These are phyloP conservation scores for Barnettozyma pratensis DNA, from an alignment of 805 yeast genomes.

Conservation along the genomic window DNA sequence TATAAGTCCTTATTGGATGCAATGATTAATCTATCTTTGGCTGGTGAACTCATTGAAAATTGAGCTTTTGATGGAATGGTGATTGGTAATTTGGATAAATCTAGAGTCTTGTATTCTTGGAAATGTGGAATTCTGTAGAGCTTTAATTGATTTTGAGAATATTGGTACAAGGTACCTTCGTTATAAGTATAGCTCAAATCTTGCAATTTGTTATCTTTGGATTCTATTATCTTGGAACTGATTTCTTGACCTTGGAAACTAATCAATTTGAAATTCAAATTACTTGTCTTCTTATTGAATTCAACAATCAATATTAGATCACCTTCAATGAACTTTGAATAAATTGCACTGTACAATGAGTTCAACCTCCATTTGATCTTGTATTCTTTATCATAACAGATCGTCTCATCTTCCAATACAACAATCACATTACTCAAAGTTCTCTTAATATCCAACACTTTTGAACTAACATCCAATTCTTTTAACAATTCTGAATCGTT, in stretches of 20 bases:
- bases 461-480: constrained; percentile 12
- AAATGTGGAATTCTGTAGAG: constrained; percentile 22
- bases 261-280: constrained; percentile 18
- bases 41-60: constrained; percentile 22
- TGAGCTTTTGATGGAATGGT: not conserved
- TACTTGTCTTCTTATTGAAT: constrained; percentile 9
- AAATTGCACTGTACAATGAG: constrained; percentile 14
- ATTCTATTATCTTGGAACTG: constrained; percentile 23
- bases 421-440: constrained; percentile 7
- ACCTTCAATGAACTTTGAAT: constrained; percentile 15
- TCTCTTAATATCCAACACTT: constrained; percentile 12
- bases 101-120: constrained; percentile 11
- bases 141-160: constrained; percentile 12
- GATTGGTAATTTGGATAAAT: constrained; percentile 4
- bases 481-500: constrained; percentile 21
- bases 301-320: constrained; percentile 10
- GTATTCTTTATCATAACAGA: constrained; percentile 5
- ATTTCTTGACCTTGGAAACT: constrained; percentile 18
- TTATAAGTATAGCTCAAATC: constrained; percentile 14
- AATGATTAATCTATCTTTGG: constrained; percentile 22
- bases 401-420: constrained; percentile 9
- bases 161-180: constrained; percentile 20
- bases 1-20: constrained; percentile 25
- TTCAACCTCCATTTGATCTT: constrained; percentile 13
- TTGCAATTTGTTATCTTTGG: not conserved